Percentiles rank a stretch among this genome's conserved stretches.
Conservation (phyloP, 2,329 filamentous ascomycete genomes). For the Trichoderma atroviride region DNA sequence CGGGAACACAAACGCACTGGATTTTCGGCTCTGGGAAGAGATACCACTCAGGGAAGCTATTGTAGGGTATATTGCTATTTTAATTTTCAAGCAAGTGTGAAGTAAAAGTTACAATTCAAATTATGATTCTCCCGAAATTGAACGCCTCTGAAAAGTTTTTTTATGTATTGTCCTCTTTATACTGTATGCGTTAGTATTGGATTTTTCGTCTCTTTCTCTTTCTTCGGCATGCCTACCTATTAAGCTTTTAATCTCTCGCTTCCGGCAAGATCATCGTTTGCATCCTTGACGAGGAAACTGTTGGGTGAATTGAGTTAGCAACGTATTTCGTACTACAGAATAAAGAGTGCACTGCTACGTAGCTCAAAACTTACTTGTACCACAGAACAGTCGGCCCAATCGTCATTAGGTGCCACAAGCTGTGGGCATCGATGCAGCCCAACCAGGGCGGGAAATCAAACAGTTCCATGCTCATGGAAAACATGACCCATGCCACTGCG, state of each 20-base stretch:
- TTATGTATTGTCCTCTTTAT: not conserved
- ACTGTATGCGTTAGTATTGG: too few relatives aligned
- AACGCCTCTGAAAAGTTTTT: not conserved
- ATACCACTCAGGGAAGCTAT: not conserved
- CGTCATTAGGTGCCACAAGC: constrained; percentile 92
- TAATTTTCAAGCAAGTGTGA: not conserved
- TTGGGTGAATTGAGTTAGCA: constrained; percentile 33
- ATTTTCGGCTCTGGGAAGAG: not conserved
- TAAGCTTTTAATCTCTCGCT: constrained; percentile 68
- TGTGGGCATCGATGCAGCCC: constrained; percentile 88
- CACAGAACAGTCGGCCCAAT: constrained; percentile 85
- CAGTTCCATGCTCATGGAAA: constrained; percentile 94
- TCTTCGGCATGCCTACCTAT: not conserved
- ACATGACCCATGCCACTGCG: constrained; percentile 86
- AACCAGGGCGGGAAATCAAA: constrained; percentile 88
- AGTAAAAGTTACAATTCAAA: not conserved
- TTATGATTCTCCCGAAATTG: not conserved
- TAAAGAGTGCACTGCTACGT: not conserved
- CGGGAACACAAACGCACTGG: constrained; percentile 12
- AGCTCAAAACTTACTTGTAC: constrained; percentile 76
- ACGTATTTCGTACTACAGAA: not conserved
- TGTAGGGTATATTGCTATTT: not conserved
- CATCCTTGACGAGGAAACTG: constrained; percentile 86
- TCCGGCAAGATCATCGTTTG: constrained; percentile 76
- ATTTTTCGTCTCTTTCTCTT: too few relatives aligned